Evolutionary conservation across 2,329 filamentous ascomycete genomes (phyloP).

Genomic region (Plenodomus biglobosus): DNA sequence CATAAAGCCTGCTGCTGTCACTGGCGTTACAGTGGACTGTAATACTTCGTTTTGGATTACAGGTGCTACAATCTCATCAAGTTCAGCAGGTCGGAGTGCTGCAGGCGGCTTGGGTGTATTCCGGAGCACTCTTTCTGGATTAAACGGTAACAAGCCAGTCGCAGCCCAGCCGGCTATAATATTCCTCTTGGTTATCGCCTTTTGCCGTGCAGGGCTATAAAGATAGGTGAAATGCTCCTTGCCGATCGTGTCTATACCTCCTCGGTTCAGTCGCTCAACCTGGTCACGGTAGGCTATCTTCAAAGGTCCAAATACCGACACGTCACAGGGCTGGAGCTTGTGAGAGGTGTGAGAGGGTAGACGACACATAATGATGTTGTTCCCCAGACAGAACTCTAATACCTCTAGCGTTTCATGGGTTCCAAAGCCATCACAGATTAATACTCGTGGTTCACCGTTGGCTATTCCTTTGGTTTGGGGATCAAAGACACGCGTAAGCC

Average conservation of each 20-base stretch:
- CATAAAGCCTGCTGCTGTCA: constrained; percentile 13
- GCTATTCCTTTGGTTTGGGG: constrained; percentile 1
- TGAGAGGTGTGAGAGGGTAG: neutral
- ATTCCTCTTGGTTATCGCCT: constrained; percentile 28
- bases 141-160: constrained; percentile 28
- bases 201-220: constrained; percentile 6
- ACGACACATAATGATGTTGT: constrained; percentile 19
- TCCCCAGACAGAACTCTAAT: constrained; percentile 37
- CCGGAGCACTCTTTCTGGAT: constrained; percentile 19
- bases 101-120: constrained; percentile 24
- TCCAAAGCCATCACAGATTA: constrained; percentile 22
- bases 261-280: neutral
- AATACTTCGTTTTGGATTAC: constrained; percentile 9
- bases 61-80: constrained; percentile 11
- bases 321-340: constrained; percentile 2
- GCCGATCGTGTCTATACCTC: neutral
- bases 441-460: neutral
- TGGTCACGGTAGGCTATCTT: constrained; percentile 2
- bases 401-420: constrained; percentile 43
- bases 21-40: constrained; percentile 24
- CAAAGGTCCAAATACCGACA: neutral
- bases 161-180: constrained; percentile 27
- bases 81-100: no score
- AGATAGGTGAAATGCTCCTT: constrained; percentile 5
- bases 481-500: constrained; percentile 2